A percentile compares a stretch with the other conserved stretches of the same genome.
phyloP scores from a whole-genome alignment of 2,329 filamentous ascomycete genomes.

The Stemphylium beticola region DNA sequence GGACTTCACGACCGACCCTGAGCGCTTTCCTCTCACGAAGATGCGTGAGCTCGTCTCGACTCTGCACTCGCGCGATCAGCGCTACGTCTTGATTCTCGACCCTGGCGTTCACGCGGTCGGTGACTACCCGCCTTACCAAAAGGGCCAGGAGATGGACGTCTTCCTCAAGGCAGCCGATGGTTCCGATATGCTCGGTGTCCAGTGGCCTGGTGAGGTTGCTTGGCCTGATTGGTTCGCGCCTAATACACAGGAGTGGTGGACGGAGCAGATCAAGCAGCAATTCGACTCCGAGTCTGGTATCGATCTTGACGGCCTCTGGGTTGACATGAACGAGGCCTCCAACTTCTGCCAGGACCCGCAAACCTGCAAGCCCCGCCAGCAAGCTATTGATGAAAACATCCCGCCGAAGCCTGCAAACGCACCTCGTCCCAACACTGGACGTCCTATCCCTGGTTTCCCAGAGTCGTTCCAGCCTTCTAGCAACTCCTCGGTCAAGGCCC shows the following conservation, averaged over 20 bases:
- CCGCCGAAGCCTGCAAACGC: constrained; percentile 65
- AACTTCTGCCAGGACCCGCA: constrained; percentile 53
- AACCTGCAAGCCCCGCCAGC: constrained; percentile 49
- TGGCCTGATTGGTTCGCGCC: constrained; percentile 80
- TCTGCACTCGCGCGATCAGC: constrained; percentile 70
- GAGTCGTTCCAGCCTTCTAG: constrained; percentile 67
- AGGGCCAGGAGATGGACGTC: constrained; percentile 64
- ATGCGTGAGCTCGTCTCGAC: constrained; percentile 71
- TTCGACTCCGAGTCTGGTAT: constrained; percentile 70
- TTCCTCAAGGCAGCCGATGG: constrained; percentile 64
- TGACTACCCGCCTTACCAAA: constrained; percentile 64
- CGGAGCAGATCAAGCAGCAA: constrained; percentile 68
- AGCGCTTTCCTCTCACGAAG: constrained; percentile 65
- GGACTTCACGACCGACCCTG: constrained; percentile 69
- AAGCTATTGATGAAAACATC: constrained; percentile 51
- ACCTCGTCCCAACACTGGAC: constrained; percentile 63
- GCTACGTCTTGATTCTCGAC: constrained; percentile 81
- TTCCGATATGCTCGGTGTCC: constrained; percentile 65
- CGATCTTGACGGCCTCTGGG: constrained; percentile 76
- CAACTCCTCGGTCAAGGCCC: constrained; percentile 11
- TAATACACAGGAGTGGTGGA: constrained; percentile 72
- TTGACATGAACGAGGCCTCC: constrained; percentile 52
- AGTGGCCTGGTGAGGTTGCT: constrained; percentile 76
- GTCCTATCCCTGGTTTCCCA: constrained; percentile 72
- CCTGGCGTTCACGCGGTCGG: constrained; percentile 59